These are phyloP conservation scores for Wallacemonas sp. DNA, from an alignment of 208 protist species.

Conservation along the genomic window DNA sequence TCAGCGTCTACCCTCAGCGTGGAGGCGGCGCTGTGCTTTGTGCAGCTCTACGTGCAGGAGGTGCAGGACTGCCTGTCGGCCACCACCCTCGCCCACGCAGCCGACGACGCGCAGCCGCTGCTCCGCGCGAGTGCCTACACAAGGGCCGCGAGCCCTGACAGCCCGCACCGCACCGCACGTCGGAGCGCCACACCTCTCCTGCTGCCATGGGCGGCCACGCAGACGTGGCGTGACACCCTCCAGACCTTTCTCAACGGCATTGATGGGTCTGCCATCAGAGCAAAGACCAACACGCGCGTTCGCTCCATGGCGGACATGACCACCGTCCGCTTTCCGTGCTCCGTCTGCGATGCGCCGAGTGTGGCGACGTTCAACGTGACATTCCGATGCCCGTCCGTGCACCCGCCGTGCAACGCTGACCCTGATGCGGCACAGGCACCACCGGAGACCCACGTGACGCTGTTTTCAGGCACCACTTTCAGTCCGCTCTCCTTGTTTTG, in stretches of 20 bases:
- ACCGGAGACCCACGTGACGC: slow-evolving; percentile 49
- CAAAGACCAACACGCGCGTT: neutral
- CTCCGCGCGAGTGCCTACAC: neutral
- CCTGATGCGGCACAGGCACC: neutral
- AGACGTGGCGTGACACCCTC: slow-evolving; percentile 29
- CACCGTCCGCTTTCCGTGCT: slow-evolving; percentile 45
- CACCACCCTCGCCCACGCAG: neutral
- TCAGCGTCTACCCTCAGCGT: slow-evolving; percentile 37
- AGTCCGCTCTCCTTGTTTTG: slow-evolving; percentile 66
- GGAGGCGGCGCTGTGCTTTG: slow-evolving; percentile 41
- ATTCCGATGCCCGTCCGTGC: slow-evolving; percentile 29
- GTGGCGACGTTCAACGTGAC: slow-evolving; percentile 18
- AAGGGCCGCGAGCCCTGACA: neutral
- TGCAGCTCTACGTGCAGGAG: slow-evolving; percentile 39
- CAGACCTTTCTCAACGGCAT: slow-evolving; percentile 27
- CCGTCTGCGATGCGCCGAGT: slow-evolving; percentile 44
- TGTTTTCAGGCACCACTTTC: slow-evolving; percentile 81
- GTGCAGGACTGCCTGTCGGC: slow-evolving; percentile 1
- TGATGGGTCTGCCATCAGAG: neutral
- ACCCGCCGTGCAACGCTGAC: slow-evolving; percentile 6
- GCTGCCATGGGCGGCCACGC: slow-evolving; percentile 36
- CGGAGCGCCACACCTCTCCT: neutral
- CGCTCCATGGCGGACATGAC: slow-evolving; percentile 5
- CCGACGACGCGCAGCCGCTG: neutral
- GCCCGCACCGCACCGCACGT: too few species aligned